Percentiles rank a stretch among this genome's conserved stretches.
phyloP scores from a whole-genome alignment of 495 filamentous ascomycete species.

The Trichoderma erinaceum region DNA sequence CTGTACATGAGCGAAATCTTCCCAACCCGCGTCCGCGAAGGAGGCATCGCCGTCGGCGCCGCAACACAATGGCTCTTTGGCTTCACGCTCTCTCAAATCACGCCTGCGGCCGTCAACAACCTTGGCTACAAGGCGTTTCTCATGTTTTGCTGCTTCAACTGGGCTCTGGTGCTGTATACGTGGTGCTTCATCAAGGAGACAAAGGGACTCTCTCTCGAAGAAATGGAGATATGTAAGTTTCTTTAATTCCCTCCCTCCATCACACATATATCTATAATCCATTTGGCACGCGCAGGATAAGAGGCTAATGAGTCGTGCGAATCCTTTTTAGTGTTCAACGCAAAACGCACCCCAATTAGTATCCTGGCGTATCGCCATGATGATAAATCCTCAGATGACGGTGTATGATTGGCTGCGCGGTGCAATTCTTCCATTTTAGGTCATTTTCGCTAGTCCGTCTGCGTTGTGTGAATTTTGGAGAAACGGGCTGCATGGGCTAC shows the following conservation, averaged over 20 bases:
- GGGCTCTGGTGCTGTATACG: slow-evolving; percentile 37
- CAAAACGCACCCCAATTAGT: slow-evolving; percentile 1
- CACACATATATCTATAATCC: background rate
- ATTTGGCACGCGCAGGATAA: background rate
- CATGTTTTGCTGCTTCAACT: slow-evolving; percentile 52
- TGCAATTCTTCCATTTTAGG: background rate
- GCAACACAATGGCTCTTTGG: slow-evolving; percentile 54
- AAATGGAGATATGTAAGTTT: slow-evolving; percentile 18
- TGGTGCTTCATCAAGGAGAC: slow-evolving; percentile 44
- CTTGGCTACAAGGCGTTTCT: slow-evolving; percentile 49
- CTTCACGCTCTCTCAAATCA: slow-evolving; percentile 49
- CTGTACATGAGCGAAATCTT: slow-evolving; percentile 49
- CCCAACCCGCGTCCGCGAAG: slow-evolving; percentile 44
- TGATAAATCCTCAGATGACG: slow-evolving; percentile 5
- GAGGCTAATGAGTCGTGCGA: background rate
- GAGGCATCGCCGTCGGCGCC: slow-evolving; percentile 40
- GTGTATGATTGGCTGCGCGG: background rate
- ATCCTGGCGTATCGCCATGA: background rate
- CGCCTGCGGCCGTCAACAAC: slow-evolving; percentile 44
- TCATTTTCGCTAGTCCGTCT: background rate
- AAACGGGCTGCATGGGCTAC: background rate
- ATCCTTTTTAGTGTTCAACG: slow-evolving; percentile 1
- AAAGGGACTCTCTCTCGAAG: slow-evolving; percentile 24
- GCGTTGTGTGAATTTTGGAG: background rate
- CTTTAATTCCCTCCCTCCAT: slow-evolving; percentile 10